Evolutionary conservation across 2,329 filamentous ascomycete species (phyloP).

Genomic region (Fusarium sp.): DNA sequence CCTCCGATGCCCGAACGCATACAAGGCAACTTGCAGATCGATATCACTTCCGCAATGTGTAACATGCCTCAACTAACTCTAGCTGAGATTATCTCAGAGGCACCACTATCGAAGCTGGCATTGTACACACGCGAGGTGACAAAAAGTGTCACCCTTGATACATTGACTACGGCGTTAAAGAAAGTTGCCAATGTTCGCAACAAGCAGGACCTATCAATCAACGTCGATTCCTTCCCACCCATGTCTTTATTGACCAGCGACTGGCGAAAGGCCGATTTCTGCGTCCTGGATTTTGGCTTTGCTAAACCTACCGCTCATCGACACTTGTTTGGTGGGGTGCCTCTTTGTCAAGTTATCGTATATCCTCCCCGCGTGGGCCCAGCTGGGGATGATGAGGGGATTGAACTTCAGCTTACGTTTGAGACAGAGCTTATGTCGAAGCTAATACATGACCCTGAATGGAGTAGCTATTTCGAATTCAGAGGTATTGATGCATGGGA

Average conservation of each 20-base stretch:
- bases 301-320: constrained; percentile 47
- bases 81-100: constrained; percentile 51
- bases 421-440: constrained; percentile 47
- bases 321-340: constrained; percentile 47
- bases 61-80: constrained; percentile 46
- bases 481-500: constrained; percentile 47
- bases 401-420: constrained; percentile 48
- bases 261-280: constrained; percentile 48
- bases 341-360: constrained; percentile 41
- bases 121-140: constrained; percentile 52
- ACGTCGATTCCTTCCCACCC: constrained; percentile 51
- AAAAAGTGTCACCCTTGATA: constrained; percentile 47
- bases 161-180: constrained; percentile 44
- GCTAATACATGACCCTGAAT: constrained; percentile 50
- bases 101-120: constrained; percentile 50
- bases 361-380: constrained; percentile 47
- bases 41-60: constrained; percentile 39
- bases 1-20: constrained; percentile 50
- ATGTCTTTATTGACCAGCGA: constrained; percentile 51
- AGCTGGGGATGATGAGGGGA: constrained; percentile 50
- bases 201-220: constrained; percentile 50
- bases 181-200: constrained; percentile 50
- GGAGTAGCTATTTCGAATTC: constrained; percentile 52
- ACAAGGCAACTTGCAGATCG: constrained; percentile 52
- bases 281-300: constrained; percentile 51